Evolutionary conservation across 352 stramenopile genomes (phyloP), one percentile per base, ranked within the genome.

Genomic region (Phytophthora europaea): DNA sequence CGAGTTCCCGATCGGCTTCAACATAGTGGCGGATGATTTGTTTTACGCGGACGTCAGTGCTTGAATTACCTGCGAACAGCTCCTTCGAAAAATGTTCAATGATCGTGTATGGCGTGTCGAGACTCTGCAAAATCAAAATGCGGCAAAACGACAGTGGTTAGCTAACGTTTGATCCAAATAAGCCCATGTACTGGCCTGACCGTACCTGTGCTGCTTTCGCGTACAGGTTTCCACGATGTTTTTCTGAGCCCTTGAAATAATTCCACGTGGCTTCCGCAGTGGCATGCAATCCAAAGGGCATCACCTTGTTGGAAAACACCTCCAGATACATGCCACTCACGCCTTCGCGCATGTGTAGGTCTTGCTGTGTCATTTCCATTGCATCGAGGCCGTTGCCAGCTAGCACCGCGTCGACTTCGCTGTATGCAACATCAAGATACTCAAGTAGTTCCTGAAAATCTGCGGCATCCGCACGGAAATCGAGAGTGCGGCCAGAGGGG

Each of bases 81-180:
- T 81, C 70, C 43, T 78, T 67, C 13, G 65, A 72, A 73, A 81
- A 81, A 45, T 76, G 66, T 10, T 81, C 70, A 23, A 81, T 78
- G 48, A 81, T 78, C 3, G 74, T 81, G 65, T 78, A 69, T 7
- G 68, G 68, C 12, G 62, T 75, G 20, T 75, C 62, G 7, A 71
- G 61, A 23, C 38, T 71, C 56, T 72, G 43, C 38, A 61, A 22
- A 22, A 53, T n/a, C 20, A 63, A 20, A 6, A 13, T 23, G 43
- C 18, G 38, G 38, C 13, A 45, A 45, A 45, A 45, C 18, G 38
- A n/a, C 13, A 45, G 38, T 45, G 0, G 38, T 45, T 45, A 16
- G 38, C n/a, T 2, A 18, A 45, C 38, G 5, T 45, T 45, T 45
- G 6, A 13, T 45, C 38, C 38, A 45, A 45, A 18, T n/a, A 45